Conservation (phyloP, 768 basidiomycete genomes). For the Mycena amicta region DNA sequence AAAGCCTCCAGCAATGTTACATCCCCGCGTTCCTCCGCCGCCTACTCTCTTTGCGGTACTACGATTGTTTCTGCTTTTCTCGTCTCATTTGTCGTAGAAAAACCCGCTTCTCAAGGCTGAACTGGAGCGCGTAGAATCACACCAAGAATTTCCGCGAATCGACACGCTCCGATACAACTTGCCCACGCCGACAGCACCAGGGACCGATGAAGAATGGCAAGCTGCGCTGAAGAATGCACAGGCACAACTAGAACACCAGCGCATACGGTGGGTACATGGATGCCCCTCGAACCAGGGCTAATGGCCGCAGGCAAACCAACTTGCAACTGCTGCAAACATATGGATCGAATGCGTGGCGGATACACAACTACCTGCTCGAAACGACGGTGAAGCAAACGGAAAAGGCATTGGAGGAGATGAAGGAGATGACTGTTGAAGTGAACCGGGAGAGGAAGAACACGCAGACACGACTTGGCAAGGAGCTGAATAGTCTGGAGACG, state of each 20-base stretch:
- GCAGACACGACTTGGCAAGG: slow-evolving; percentile 81
- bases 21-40: slow-evolving; percentile 71
- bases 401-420: slow-evolving; percentile 72
- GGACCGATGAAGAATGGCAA: slow-evolving; percentile 77
- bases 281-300: neutral
- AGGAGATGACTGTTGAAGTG: slow-evolving; percentile 77
- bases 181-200: slow-evolving; percentile 67
- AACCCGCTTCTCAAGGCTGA: slow-evolving; percentile 73
- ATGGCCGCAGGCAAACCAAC: slow-evolving; percentile 70
- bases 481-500: slow-evolving; percentile 80
- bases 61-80: slow-evolving; percentile 1
- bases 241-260: slow-evolving; percentile 85
- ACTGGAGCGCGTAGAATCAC: slow-evolving; percentile 70
- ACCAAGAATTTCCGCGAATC: slow-evolving; percentile 63
- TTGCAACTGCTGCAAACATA: slow-evolving; percentile 81
- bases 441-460: slow-evolving; percentile 88
- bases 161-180: slow-evolving; percentile 77
- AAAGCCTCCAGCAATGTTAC: slow-evolving; percentile 59
- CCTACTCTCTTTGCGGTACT: slow-evolving; percentile 67
- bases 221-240: slow-evolving; percentile 74
- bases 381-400: slow-evolving; percentile 73
- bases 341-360: slow-evolving; percentile 88
- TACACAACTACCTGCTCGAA: slow-evolving; percentile 88
- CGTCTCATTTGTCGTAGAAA: slow-evolving; percentile 44
- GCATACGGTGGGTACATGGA: slow-evolving; percentile 59